Evolutionary conservation across 2,329 filamentous ascomycete genomes (phyloP), one percentile per base, ranked within the genome.

Genomic region (Hortaea werneckii): DNA sequence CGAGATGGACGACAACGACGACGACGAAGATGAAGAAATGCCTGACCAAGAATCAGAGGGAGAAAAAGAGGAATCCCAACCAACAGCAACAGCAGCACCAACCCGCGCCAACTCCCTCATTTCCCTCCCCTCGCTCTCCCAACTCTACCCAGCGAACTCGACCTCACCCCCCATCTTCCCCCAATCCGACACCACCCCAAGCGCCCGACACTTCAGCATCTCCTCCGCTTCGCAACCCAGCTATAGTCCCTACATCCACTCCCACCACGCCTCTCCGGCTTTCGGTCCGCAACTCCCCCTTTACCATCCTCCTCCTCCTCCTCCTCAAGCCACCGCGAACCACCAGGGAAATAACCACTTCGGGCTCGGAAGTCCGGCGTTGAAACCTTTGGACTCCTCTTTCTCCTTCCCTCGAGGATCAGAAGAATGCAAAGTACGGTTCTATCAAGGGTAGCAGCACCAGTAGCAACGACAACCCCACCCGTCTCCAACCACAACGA

Each of bases 11-110:
- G 27, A 60, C 48, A 58, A 73, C 49, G 66, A 70, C 3, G 61
- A 67, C 4, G 69, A 71, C 10, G 69, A 72, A 5, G 72, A 76
- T 46, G 71, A 85, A 34, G 83, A 87, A 37, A 82, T 82, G 77
- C 71, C 69, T 5, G 75, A 73, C 42, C 40, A 43, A 29, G 46
- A 50, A 8, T 30, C 38, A 8, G 42, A 30, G 7, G 45, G 42
- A 10, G 35, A 37, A n/a, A 38, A 49, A 5, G 47, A 51, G 5
- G 45, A 49, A 71, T 5, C 72, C 71, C 58, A 52, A 11, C 51
- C 49, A 5, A 58, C 54, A 1, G 40, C 51, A 3, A 43, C 47
- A 1, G 46, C 51, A 5, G 52, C 55, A 20, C 53, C 50, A 20
- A 54, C 50, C 10, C 42, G 37, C 40, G 52, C 49, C 12, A 47